Conservation (phyloP, 495 filamentous ascomycete genomes). For the Penicillium argentinense region DNA sequence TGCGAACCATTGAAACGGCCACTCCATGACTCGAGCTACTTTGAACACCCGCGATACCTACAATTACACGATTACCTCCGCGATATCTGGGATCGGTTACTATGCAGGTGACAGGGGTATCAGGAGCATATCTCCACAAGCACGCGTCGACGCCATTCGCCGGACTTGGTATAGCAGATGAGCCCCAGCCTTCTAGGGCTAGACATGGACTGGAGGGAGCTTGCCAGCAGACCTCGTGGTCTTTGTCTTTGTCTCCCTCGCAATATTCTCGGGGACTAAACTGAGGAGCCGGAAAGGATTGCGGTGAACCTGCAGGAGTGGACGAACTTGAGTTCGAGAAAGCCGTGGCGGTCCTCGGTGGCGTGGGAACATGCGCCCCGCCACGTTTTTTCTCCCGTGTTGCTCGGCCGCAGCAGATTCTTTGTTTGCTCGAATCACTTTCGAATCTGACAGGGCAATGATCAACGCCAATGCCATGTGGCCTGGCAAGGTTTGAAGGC, state of each 20-base stretch:
- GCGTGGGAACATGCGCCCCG: conserved; percentile 26
- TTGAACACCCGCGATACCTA: too few relatives aligned
- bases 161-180: background rate
- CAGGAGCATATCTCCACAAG: too few relatives aligned
- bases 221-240: too few relatives aligned
- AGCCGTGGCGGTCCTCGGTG: background rate
- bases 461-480: conserved; percentile 3
- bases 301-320: conserved; percentile 1
- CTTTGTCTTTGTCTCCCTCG: background rate
- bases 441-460: background rate
- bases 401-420: background rate
- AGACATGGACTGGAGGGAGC: too few relatives aligned
- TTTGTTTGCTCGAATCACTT: background rate
- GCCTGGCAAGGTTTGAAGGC: background rate
- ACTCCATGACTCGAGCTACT: too few relatives aligned
- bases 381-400: conserved; percentile 15
- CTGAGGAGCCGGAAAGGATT: background rate
- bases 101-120: too few relatives aligned
- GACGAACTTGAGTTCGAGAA: conserved; percentile 2
- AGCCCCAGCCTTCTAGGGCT: too few relatives aligned
- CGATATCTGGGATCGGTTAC: too few relatives aligned
- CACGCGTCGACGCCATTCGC: too few relatives aligned
- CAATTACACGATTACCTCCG: too few relatives aligned
- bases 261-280: too few relatives aligned
- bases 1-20: background rate